Conservation (phyloP, 2,329 filamentous ascomycete species). For the Emericellopsis cladophorae region DNA sequence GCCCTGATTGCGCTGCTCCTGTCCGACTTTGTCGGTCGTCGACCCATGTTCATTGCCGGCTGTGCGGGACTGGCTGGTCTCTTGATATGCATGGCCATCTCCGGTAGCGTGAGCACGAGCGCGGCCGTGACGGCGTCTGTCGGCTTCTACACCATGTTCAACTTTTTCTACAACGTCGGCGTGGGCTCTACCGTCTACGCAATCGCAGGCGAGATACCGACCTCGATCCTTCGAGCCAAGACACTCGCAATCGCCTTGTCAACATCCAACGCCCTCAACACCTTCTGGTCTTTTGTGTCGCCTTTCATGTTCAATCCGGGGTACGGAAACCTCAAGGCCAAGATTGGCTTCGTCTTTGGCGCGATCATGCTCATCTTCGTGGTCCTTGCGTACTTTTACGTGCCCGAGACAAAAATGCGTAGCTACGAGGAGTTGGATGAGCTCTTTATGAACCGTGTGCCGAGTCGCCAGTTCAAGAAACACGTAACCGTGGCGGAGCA, state of each 20-base stretch:
- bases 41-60: conserved; percentile 13
- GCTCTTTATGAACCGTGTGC: conserved; percentile 11
- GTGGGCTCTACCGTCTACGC: conserved; percentile 11
- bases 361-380: conserved; percentile 5
- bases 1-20: conserved; percentile 13
- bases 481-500: conserved; percentile 11
- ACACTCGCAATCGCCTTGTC: conserved; percentile 8
- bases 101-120: conserved; percentile 9
- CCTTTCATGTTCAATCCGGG: conserved; percentile 7
- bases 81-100: conserved; percentile 15
- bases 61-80: conserved; percentile 9
- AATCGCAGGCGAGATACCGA: conserved; percentile 9
- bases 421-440: conserved; percentile 15
- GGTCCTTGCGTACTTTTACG: conserved; percentile 3
- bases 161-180: conserved; percentile 8
- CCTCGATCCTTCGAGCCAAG: conserved; percentile 9
- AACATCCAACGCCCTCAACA: conserved; percentile 5
- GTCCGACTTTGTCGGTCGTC: conserved; percentile 13
- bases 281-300: conserved; percentile 5
- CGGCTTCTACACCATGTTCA: conserved; percentile 7
- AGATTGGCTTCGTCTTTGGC: conserved; percentile 7
- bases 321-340: conserved; percentile 5
- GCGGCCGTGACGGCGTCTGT: conserved; percentile 11
- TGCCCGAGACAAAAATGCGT: conserved; percentile 6
- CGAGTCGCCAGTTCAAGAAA: conserved; percentile 9